Conservation (phyloP, 106 monocot species). For the Platanthera zijinensis region DNA sequence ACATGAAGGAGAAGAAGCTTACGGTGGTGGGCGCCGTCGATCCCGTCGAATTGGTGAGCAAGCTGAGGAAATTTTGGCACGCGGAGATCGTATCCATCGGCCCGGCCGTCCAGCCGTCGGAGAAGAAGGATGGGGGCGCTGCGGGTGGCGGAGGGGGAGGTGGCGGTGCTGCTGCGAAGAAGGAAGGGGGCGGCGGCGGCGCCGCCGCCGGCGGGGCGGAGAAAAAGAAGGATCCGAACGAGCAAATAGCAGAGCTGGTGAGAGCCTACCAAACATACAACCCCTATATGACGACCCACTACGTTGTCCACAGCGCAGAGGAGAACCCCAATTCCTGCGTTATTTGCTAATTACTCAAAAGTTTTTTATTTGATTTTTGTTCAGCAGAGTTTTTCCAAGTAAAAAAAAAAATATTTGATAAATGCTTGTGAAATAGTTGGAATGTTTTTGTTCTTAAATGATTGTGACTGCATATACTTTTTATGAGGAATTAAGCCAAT, state of each 20-base stretch:
- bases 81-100: conserved; percentile 13
- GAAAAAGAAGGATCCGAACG: conserved; percentile 15
- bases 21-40: conserved; percentile 14
- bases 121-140: neutral
- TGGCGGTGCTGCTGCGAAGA: neutral
- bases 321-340: conserved; percentile 36
- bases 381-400: neutral
- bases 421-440: neutral
- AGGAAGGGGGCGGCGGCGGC: neutral
- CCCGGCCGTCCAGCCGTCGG: neutral
- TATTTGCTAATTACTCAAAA: conserved; percentile 7
- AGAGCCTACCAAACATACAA: conserved; percentile 29
- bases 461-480: neutral
- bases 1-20: conserved; percentile 18
- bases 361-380: neutral
- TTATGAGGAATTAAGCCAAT: neutral
- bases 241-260: conserved; percentile 20
- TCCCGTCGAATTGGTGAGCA: conserved; percentile 9
- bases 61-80: conserved; percentile 12
- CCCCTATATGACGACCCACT: conserved; percentile 14
- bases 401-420: neutral
- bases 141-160: conserved; percentile 1
- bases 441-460: neutral
- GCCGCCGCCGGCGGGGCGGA: conserved; percentile 6
- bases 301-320: conserved; percentile 27